These are phyloP conservation scores for Solanum clarkiae DNA, from an alignment of 257 asterid species.

Conservation along the genomic window DNA sequence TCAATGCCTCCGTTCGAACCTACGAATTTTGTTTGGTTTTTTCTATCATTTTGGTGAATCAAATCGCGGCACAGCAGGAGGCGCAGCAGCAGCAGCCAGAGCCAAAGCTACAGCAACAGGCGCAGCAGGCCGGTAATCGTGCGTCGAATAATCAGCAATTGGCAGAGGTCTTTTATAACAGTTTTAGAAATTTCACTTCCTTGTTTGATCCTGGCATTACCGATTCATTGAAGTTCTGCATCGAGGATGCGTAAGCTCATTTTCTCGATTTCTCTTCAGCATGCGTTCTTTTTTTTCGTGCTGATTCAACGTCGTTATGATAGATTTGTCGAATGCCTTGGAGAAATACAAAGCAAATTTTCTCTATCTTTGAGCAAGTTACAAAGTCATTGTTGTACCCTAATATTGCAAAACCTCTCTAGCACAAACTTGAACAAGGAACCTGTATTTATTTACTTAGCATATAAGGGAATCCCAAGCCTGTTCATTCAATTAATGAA, in stretches of 20 bases:
- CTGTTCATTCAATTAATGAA: not conserved
- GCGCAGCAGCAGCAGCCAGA: not conserved
- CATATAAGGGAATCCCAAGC: not conserved
- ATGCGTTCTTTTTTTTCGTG: not conserved
- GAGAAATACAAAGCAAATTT: not conserved
- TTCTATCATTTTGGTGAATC: not conserved
- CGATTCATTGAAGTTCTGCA: conserved; percentile 49
- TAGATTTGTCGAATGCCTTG: not conserved
- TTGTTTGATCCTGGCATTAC: conserved; percentile 34
- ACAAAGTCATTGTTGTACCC: not conserved
- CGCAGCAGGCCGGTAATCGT: not conserved
- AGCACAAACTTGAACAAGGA: not conserved
- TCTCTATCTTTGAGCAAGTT: not conserved
- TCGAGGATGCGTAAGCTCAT: conserved; percentile 45
- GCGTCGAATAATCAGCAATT: conserved; percentile 33
- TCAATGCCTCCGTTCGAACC: not conserved
- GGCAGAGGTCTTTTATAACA: conserved; percentile 31
- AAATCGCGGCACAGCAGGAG: not conserved
- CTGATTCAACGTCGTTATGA: not conserved
- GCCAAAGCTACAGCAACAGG: not conserved
- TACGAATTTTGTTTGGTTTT: not conserved
- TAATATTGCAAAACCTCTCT: not conserved
- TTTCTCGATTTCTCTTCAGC: not conserved
- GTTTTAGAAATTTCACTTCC: conserved; percentile 52
- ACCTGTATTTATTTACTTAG: not conserved